phyloP scores from a whole-genome alignment of 202 grass and related monocot species.

The Cymbopogon flexuosus region DNA sequence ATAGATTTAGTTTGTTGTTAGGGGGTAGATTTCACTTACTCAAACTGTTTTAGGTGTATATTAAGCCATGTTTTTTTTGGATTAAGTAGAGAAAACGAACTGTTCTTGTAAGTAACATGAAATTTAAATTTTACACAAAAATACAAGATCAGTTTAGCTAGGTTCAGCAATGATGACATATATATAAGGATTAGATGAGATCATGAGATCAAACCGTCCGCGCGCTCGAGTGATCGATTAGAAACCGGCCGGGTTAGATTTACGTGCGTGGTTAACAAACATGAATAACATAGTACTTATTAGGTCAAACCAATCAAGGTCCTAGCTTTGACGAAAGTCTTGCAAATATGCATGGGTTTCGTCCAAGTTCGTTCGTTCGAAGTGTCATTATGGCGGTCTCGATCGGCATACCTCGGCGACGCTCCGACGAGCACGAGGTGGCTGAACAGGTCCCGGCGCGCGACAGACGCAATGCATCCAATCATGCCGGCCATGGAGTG shows the following conservation, averaged over 20 bases:
- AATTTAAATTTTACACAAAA: neutral
- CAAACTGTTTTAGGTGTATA: neutral
- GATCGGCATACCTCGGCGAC: slow-evolving; percentile 37
- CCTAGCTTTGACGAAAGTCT: no score
- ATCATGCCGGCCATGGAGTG: slow-evolving; percentile 80
- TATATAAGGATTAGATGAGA: neutral
- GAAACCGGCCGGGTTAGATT: neutral
- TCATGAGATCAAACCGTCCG: neutral
- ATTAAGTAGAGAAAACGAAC: neutral
- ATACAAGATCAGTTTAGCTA: neutral
- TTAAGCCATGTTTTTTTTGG: neutral
- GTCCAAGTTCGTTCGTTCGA: neutral
- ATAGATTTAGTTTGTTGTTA: neutral
- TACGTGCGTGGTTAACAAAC: neutral
- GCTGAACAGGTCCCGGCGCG: slow-evolving; percentile 49
- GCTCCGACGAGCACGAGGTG: slow-evolving; percentile 58
- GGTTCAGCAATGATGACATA: neutral
- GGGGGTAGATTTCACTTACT: neutral
- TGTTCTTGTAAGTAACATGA: no score
- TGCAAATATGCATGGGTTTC: neutral
- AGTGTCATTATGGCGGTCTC: neutral
- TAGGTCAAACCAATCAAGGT: no score
- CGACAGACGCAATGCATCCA: slow-evolving; percentile 54
- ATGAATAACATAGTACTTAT: no score
- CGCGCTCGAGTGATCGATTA: neutral